Conservation (phyloP, 352 stramenopile species). For the Phytopythium montanum region DNA sequence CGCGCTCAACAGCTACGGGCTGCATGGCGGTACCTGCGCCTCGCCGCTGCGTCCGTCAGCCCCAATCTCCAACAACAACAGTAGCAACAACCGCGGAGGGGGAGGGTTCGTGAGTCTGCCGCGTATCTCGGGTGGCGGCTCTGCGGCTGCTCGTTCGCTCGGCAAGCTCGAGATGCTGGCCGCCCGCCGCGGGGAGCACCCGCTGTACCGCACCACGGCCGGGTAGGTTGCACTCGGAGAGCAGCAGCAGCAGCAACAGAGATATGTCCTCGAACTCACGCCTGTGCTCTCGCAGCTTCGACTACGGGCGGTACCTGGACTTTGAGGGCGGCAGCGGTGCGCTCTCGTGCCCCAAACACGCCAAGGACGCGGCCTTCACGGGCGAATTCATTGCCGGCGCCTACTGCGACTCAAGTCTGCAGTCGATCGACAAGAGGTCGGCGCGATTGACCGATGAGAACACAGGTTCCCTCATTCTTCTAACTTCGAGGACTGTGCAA, state of each 20-base stretch:
- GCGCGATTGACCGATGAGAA: too few species aligned
- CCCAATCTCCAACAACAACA: conserved; percentile 10
- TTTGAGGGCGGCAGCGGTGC: conserved; percentile 39
- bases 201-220: conserved; percentile 55
- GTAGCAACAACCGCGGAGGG: not conserved
- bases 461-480: too few species aligned
- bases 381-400: conserved; percentile 53
- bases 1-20: conserved; percentile 47
- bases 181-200: conserved; percentile 24
- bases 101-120: conserved; percentile 32
- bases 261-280: too few species aligned
- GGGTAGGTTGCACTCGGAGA: conserved; percentile 12
- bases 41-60: conserved; percentile 11
- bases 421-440: conserved; percentile 52
- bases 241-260: too few species aligned
- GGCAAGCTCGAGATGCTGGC: conserved; percentile 45
- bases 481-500: too few species aligned
- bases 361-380: conserved; percentile 37
- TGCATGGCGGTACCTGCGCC: conserved; percentile 13
- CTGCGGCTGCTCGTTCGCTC: conserved; percentile 36
- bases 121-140: conserved; percentile 19
- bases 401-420: conserved; percentile 47
- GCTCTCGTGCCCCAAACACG: conserved; percentile 52
- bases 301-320: conserved; percentile 56
- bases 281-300: too few species aligned